Conservation (phyloP, 176 grass and related monocot genomes). For the Dendrocalamus sinicus region DNA sequence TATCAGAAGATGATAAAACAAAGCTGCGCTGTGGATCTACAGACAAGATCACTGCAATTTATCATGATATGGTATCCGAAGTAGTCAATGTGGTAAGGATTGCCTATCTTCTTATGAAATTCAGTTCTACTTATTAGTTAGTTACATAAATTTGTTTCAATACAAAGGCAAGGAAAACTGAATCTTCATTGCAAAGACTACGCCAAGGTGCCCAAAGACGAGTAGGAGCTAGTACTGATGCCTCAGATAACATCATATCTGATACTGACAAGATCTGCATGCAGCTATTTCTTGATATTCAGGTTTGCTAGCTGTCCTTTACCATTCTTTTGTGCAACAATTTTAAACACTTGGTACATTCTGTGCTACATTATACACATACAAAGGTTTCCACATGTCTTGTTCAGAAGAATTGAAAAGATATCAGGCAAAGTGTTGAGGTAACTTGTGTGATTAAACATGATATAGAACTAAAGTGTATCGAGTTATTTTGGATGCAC, state of each 20-base stretch:
- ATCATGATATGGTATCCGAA: constrained; percentile 86
- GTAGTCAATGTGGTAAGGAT: constrained; percentile 79
- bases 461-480: not conserved
- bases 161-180: constrained; percentile 83
- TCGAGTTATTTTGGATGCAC: not conserved
- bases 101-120: constrained; percentile 12
- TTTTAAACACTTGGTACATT: not conserved
- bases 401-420: not conserved
- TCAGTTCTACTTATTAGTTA: not conserved
- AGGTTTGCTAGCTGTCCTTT: constrained; percentile 50
- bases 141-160: constrained; percentile 19
- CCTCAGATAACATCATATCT: constrained; percentile 84
- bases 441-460: not conserved
- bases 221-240: constrained; percentile 85
- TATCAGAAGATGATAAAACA: constrained; percentile 74
- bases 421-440: not conserved
- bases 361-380: not conserved
- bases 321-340: not conserved
- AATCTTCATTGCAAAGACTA: constrained; percentile 92
- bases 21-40: constrained; percentile 60
- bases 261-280: constrained; percentile 99
- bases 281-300: constrained; percentile 99
- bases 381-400: not conserved
- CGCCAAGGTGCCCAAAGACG: constrained; percentile 88
- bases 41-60: constrained; percentile 81